Evolutionary conservation across 129 eudicot genomes (phyloP).

Genomic region (Lonicera japonica): DNA sequence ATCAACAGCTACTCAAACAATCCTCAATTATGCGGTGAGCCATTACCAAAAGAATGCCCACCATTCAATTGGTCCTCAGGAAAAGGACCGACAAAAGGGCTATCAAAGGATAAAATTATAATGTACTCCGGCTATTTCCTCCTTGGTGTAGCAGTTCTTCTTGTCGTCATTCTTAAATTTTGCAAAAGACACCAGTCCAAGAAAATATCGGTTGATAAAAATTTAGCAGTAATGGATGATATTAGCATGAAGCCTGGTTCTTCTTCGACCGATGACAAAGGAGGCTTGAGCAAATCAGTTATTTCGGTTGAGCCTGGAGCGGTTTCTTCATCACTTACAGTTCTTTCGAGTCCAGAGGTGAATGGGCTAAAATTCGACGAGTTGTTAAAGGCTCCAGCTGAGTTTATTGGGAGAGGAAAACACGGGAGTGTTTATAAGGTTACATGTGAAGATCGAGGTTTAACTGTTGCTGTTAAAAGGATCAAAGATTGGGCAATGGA

Average conservation of each 20-base stretch:
- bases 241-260: constrained; percentile 15
- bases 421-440: constrained; percentile 80
- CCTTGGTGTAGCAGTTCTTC: constrained; percentile 33
- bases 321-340: constrained; percentile 48
- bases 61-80: not conserved
- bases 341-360: constrained; percentile 58
- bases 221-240: constrained; percentile 23
- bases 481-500: constrained; percentile 57
- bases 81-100: constrained; percentile 11
- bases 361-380: constrained; percentile 69
- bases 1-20: constrained; percentile 34
- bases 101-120: constrained; percentile 38
- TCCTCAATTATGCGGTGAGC: constrained; percentile 49
- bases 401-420: constrained; percentile 74
- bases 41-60: constrained; percentile 42
- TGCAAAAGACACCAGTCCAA: constrained; percentile 33
- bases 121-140: constrained; percentile 53
- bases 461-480: constrained; percentile 61
- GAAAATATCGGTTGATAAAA: constrained; percentile 12
- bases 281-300: constrained; percentile 31
- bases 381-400: constrained; percentile 67
- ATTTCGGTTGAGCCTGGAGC: constrained; percentile 34
- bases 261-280: constrained; percentile 31
- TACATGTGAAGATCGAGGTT: constrained; percentile 38
- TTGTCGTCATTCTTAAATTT: constrained; percentile 31